These are phyloP conservation scores for Moricandia arvensis DNA, from an alignment of 345 rosid species.

Conservation along the genomic window DNA sequence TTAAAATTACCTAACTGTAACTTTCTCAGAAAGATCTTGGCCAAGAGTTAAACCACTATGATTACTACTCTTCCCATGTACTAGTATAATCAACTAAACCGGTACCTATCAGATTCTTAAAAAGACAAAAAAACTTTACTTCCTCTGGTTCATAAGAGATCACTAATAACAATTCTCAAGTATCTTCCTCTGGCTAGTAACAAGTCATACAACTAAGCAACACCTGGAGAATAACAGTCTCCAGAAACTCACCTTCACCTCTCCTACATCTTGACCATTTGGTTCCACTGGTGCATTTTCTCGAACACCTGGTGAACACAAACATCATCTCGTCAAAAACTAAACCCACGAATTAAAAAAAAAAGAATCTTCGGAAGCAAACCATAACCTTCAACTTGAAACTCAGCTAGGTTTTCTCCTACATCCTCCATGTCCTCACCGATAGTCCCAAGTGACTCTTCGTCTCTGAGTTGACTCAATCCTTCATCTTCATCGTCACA, in stretches of 20 bases:
- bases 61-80: not conserved
- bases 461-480: conserved; percentile 45
- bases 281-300: conserved; percentile 12
- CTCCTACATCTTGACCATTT: conserved; percentile 28
- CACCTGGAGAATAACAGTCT: too few relatives aligned
- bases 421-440: conserved; percentile 23
- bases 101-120: not conserved
- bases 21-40: not conserved
- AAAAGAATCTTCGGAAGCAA: not conserved
- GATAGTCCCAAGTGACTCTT: conserved; percentile 2
- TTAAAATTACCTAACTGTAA: not conserved
- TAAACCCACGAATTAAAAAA: not conserved
- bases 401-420: conserved; percentile 34
- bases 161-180: not conserved
- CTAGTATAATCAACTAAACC: not conserved
- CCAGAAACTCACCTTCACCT: too few relatives aligned
- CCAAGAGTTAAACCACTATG: not conserved
- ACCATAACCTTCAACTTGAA: conserved; percentile 43
- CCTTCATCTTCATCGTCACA: conserved; percentile 22
- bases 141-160: not conserved
- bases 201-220: not conserved
- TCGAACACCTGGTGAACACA: conserved; percentile 46
- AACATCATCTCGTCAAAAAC: conserved; percentile 17
- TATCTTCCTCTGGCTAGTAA: not conserved
- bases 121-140: not conserved